These are phyloP conservation scores for Trichoderma atrobrunneum DNA, from an alignment of 2,329 filamentous ascomycete species.

Conservation along the genomic window DNA sequence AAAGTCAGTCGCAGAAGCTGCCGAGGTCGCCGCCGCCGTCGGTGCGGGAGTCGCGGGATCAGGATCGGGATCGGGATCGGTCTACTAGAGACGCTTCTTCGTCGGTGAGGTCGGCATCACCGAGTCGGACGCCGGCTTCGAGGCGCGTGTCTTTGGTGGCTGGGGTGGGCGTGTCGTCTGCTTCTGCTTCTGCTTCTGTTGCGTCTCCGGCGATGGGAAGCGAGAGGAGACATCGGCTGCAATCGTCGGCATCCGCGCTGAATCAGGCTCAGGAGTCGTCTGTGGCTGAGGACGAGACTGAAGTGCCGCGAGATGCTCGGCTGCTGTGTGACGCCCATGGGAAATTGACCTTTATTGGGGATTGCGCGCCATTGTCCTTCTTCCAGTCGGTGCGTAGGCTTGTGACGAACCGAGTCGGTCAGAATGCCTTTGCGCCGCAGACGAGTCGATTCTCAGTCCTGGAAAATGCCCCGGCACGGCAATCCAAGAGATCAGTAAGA, in stretches of 20 bases:
- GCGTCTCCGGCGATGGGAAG: background rate
- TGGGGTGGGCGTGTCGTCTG: slow-evolving; percentile 14
- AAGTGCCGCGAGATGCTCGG: slow-evolving; percentile 53
- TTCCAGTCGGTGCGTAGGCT: slow-evolving; percentile 55
- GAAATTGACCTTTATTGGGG: slow-evolving; percentile 54
- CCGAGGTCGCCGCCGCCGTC: slow-evolving; percentile 16
- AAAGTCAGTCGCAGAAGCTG: slow-evolving; percentile 15
- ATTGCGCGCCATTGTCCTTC: slow-evolving; percentile 55
- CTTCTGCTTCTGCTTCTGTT: background rate
- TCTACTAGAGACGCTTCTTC: background rate
- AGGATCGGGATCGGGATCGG: background rate
- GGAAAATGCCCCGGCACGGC: slow-evolving; percentile 40
- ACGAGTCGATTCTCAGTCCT: slow-evolving; percentile 49
- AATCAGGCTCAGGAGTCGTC: slow-evolving; percentile 14
- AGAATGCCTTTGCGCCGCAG: slow-evolving; percentile 50
- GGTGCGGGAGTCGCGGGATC: slow-evolving; percentile 6
- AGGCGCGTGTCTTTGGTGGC: slow-evolving; percentile 18
- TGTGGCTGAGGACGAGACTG: slow-evolving; percentile 49
- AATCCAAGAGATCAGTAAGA: slow-evolving; percentile 11
- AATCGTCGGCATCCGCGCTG: background rate
- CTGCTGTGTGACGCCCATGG: slow-evolving; percentile 52
- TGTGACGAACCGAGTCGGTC: slow-evolving; percentile 47
- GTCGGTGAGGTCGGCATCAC: slow-evolving; percentile 6
- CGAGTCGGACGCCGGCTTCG: slow-evolving; percentile 25
- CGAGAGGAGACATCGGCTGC: background rate